Evolutionary conservation across 1,139 yeast genomes (phyloP), one percentile per base, ranked within the genome.

Genomic region (Debaryomycetaceae sp.): DNA sequence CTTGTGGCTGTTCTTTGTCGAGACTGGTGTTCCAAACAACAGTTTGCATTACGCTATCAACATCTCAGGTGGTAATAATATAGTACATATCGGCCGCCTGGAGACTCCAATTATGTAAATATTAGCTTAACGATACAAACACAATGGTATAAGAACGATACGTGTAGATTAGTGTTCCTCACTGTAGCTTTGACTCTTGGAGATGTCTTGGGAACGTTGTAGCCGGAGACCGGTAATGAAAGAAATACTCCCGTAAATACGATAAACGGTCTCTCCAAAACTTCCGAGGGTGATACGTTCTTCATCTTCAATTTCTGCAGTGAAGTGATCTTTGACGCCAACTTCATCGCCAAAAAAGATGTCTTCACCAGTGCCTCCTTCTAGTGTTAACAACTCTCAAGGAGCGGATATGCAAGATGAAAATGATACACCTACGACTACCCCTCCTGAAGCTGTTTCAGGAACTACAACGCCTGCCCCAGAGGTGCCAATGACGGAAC

Each of bases 401-500:
- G 19, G 15, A 6, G 42, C 36, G 24, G 35, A 33, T 19, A 17
- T 31, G 6, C 35, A 33, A 6, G 37, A 40, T 5, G 35, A 33
- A 13, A 39, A 32, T 28, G 46, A 45, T 16, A 42, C 47, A 5
- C 45, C 47, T 14, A 36, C 37, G n/a, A 44, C 46, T 9, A 45
- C 49, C 4, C 47, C 47, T 2, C 41, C 44, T 17, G 42, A 39
- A 17, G 38, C 36, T 5, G 24, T 17, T 13, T 44, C 49, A 17
- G 36, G 31, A 18, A 34, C 44, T 6, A 35, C 35, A 24, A 42
- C 49, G 7, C 49, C 49, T 4, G 41, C 22, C 6, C 48, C 43
- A 28, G 47, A 45, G 31, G 33, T 41, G 9, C 48, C 47, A 30
- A 42, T 49, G 39, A 48, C 38, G 24, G 45, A 37, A 15, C 19